Evolutionary conservation across 2,329 filamentous ascomycete genomes (phyloP), one percentile per base, ranked within the genome.

Genomic region (Myriosclerotinia scirpicola): DNA sequence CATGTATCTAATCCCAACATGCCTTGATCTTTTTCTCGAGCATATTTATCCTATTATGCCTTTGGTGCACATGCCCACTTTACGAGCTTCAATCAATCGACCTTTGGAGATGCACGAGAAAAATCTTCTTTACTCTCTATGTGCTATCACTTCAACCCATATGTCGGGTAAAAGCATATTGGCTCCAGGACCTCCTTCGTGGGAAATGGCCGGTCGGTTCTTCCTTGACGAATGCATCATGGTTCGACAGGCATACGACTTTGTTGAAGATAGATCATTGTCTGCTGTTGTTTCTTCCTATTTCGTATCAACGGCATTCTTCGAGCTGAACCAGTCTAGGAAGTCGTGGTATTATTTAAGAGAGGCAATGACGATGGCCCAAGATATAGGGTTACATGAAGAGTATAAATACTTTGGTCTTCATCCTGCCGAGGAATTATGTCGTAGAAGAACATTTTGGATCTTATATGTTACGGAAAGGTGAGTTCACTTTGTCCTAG

Each of bases 21-120:
- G 85, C 73, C 79, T 88, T 67, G 85, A 88, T 54, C 84, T 85
- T 69, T 89, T 85, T 77, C 85, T 87, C 76, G 79, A 81, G 71
- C 81, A 87, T 73, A 81, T 88, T 64, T 88, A 88, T 70, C 85
- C 85, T n/a, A 85, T 85, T 63, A 85, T 87, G 79, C 86, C 86
- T 0, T 80, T 88, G 5, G 76, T 88, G 9, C 83, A 87, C 64
- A 85, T 85, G 73, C 83, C 86, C 54, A 80, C 80, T 11, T 79
- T 86, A 55, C 79, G 82, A 55, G 79, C 79, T 70, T 84, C 85
- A 74, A 83, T 77, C 73, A 77, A 69, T 77, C 80, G 77, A 14
- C 74, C 75, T 1, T 61, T 80, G 67, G 72, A 76, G 38, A 75
- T 74, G 56, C 76, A 76, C 15, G 79, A 81, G 58, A 79, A 78